These are phyloP conservation scores for Saccharomyces hybrid DNA, from an alignment of 1,139 yeast genomes.

Conservation along the genomic window DNA sequence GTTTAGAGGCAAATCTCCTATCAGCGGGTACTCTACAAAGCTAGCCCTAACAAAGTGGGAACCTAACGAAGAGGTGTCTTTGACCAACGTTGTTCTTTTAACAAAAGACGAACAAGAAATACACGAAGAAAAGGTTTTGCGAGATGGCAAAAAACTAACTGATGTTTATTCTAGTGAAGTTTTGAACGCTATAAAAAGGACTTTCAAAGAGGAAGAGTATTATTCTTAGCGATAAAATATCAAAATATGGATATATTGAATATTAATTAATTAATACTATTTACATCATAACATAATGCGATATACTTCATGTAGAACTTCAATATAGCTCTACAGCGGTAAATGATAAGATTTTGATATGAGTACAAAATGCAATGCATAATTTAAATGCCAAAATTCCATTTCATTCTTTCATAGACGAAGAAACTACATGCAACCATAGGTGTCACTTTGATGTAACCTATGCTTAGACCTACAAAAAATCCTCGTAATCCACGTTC, in stretches of 20 bases:
- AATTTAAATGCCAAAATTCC: slow-evolving; percentile 49
- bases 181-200: slow-evolving; percentile 47
- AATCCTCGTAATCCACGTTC: slow-evolving; percentile 81
- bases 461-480: slow-evolving; percentile 89
- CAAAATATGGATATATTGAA: slow-evolving; percentile 15
- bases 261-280: slow-evolving; percentile 34
- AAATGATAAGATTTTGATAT: neutral
- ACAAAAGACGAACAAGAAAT: slow-evolving; percentile 77
- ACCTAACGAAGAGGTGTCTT: slow-evolving; percentile 45
- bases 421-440: slow-evolving; percentile 96
- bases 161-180: slow-evolving; percentile 62
- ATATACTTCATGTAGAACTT: neutral
- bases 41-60: slow-evolving; percentile 81
- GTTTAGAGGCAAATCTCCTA: slow-evolving; percentile 83
- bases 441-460: slow-evolving; percentile 89
- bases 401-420: slow-evolving; percentile 84
- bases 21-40: slow-evolving; percentile 74
- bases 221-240: slow-evolving; percentile 38
- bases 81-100: slow-evolving; percentile 76
- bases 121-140: slow-evolving; percentile 69
- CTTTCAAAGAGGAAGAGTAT: slow-evolving; percentile 69
- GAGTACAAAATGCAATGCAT: neutral
- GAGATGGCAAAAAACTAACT: slow-evolving; percentile 52
- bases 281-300: neutral
- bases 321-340: neutral